phyloP scores from a whole-genome alignment of 2,329 filamentous ascomycete genomes.

The Aureobasidium sp. region DNA sequence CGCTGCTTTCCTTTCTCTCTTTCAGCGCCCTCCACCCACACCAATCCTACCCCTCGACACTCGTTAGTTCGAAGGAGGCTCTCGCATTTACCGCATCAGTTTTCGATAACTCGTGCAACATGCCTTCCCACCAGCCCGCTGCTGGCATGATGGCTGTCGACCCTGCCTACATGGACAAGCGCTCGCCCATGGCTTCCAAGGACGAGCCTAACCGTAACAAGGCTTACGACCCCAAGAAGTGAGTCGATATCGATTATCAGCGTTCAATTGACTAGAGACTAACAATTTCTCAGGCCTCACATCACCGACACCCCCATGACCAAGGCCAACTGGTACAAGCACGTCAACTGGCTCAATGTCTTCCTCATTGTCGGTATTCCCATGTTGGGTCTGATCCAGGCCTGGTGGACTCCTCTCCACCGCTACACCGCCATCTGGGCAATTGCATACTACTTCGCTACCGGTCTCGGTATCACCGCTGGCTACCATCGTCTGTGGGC shows the following conservation, averaged over 20 bases:
- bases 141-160: conserved; percentile 40
- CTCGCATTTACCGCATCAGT: not conserved
- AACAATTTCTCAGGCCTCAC: conserved; percentile 44
- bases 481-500: conserved; percentile 80
- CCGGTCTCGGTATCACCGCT: conserved; percentile 37
- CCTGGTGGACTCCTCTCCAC: conserved; percentile 70
- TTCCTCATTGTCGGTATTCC: conserved; percentile 72
- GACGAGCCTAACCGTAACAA: conserved; percentile 43
- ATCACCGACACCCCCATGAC: conserved; percentile 79
- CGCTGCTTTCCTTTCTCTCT: not conserved
- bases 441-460: conserved; percentile 74
- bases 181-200: conserved; percentile 38
- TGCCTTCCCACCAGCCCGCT: conserved; percentile 45
- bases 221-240: conserved; percentile 55
- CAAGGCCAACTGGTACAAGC: conserved; percentile 76
- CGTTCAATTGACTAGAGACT: not conserved
- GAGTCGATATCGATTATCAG: conserved; percentile 20
- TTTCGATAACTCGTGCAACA: conserved; percentile 19
- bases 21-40: not conserved
- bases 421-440: conserved; percentile 65
- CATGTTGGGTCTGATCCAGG: conserved; percentile 59
- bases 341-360: conserved; percentile 90
- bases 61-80: conserved; percentile 10
- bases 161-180: conserved; percentile 36
- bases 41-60: conserved; percentile 9